phyloP scores from a whole-genome alignment of 306 rosid species.

The Senna siamea region DNA sequence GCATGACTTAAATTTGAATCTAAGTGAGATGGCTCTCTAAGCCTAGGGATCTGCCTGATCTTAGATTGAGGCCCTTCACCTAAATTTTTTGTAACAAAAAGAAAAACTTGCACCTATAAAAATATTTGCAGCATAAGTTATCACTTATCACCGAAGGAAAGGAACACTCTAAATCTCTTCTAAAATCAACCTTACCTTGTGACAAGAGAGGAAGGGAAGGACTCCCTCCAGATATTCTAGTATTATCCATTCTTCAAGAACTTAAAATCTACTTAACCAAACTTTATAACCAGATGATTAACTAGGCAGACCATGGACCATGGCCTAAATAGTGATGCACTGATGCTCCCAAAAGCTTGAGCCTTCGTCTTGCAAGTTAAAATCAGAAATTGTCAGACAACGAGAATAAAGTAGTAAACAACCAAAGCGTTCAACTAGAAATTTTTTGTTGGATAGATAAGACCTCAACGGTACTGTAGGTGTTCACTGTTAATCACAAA shows the following conservation, averaged over 20 bases:
- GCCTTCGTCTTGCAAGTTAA: not conserved
- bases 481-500: not conserved
- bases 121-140: no score
- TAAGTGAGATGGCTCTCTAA: no score
- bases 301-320: not conserved
- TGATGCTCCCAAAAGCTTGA: not conserved
- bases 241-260: not conserved
- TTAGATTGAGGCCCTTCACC: no score
- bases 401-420: not conserved
- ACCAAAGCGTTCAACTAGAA: slow-evolving; percentile 1
- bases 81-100: no score
- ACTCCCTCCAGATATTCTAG: not conserved
- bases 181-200: not conserved
- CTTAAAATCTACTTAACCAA: not conserved
- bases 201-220: not conserved
- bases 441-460: not conserved
- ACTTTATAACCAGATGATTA: not conserved
- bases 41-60: no score
- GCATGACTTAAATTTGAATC: no score
- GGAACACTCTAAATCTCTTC: no score
- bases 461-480: not conserved
- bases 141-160: not conserved
- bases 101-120: no score
- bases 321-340: not conserved
- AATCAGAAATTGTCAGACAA: slow-evolving; percentile 5